Conservation (phyloP, 2,329 filamentous ascomycete genomes). For the Cercospora nicotianae region DNA sequence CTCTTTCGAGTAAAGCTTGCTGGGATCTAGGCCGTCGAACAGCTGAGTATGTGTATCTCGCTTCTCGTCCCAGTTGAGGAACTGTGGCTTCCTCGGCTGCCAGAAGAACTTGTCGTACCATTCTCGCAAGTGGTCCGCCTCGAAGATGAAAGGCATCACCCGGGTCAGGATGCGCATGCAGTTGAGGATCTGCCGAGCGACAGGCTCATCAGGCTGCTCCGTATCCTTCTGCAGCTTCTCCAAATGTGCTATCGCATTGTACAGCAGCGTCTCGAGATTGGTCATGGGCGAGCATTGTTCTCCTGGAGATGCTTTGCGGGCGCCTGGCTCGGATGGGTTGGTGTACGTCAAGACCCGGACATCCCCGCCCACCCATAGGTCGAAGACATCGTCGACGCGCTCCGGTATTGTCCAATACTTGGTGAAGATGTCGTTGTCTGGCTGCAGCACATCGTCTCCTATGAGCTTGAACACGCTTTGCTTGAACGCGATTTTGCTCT, state of each 20-base stretch:
- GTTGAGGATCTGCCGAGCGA: slow-evolving; percentile 88
- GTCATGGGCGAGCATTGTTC: slow-evolving; percentile 31
- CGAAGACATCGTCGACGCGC: slow-evolving; percentile 93
- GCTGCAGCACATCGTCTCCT: slow-evolving; percentile 83
- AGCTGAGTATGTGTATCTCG: slow-evolving; percentile 33
- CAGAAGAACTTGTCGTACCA: slow-evolving; percentile 98
- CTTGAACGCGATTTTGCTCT: slow-evolving; percentile 98
- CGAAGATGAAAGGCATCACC: slow-evolving; percentile 86
- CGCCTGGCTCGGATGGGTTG: slow-evolving; percentile 36
- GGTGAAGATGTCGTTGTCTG: slow-evolving; percentile 90
- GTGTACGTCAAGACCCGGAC: slow-evolving; percentile 35
- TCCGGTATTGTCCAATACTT: slow-evolving; percentile 89
- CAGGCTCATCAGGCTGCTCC: slow-evolving; percentile 54
- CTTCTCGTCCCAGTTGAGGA: slow-evolving; percentile 32
- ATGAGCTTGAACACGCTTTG: slow-evolving; percentile 95
- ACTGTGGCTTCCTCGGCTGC: slow-evolving; percentile 45
- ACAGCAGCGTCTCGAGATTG: slow-evolving; percentile 39
- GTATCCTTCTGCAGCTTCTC: slow-evolving; percentile 26
- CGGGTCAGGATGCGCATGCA: slow-evolving; percentile 90
- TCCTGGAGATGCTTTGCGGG: background rate
- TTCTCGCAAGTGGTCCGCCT: slow-evolving; percentile 73
- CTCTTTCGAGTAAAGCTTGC: slow-evolving; percentile 54
- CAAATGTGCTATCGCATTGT: slow-evolving; percentile 34
- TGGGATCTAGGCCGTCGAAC: slow-evolving; percentile 41
- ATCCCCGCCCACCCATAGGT: slow-evolving; percentile 76